These are phyloP conservation scores for Botryotinia narcissicola DNA, from an alignment of 2,329 filamentous ascomycete genomes.

Conservation along the genomic window DNA sequence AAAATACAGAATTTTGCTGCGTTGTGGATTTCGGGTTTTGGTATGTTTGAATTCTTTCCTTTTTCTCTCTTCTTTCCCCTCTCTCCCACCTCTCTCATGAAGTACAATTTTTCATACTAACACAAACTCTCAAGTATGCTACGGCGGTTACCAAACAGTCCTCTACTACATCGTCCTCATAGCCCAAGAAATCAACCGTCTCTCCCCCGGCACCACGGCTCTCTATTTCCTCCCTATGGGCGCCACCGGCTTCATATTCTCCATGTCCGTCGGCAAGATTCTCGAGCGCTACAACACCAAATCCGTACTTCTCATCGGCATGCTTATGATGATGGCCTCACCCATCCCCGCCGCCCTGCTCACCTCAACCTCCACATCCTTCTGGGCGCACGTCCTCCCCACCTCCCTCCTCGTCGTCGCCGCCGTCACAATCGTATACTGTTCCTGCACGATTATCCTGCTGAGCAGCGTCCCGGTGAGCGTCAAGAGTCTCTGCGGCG, in stretches of 20 bases:
- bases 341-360: conserved; percentile 13
- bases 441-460: conserved; percentile 44
- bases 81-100: too few species aligned
- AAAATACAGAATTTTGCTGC: conserved; percentile 47
- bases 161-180: conserved; percentile 46
- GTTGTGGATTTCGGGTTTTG: conserved; percentile 46
- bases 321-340: conserved; percentile 17
- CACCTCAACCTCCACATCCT: neutral
- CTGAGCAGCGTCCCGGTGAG: conserved; percentile 43
- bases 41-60: conserved; percentile 27
- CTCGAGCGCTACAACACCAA: conserved; percentile 41
- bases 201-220: conserved; percentile 42
- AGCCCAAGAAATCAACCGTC: conserved; percentile 42
- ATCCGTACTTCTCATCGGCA: conserved; percentile 11
- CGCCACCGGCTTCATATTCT: conserved; percentile 41
- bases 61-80: neutral
- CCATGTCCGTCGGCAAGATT: conserved; percentile 40
- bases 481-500: conserved; percentile 43
- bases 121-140: conserved; percentile 36
- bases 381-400: conserved; percentile 12
- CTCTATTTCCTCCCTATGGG: conserved; percentile 45
- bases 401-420: conserved; percentile 39
- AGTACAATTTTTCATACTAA: neutral
- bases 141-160: conserved; percentile 44
- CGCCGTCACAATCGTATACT: conserved; percentile 44